Evolutionary conservation across 2,329 filamentous ascomycete genomes (phyloP).

Genomic region (Ramularia collo-cygni): DNA sequence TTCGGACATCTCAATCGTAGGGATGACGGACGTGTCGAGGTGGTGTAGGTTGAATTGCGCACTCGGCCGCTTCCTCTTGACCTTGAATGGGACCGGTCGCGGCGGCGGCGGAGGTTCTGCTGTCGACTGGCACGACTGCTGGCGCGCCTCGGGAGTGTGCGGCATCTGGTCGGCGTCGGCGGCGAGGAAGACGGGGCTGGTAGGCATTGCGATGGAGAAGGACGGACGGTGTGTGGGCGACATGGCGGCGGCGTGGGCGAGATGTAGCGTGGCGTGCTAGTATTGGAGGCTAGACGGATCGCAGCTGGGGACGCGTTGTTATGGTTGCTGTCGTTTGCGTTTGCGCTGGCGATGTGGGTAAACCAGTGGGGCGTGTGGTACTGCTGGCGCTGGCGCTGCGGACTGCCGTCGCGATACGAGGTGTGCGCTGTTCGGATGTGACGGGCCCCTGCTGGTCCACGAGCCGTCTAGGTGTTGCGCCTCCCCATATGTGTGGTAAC

Average conservation of each 20-base stretch:
- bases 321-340: too few relatives aligned
- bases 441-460: too few relatives aligned
- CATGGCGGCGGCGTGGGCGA: slow-evolving; percentile 18
- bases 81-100: slow-evolving; percentile 42
- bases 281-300: too few relatives aligned
- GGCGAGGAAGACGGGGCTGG: slow-evolving; percentile 44
- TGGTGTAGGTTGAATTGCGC: slow-evolving; percentile 17
- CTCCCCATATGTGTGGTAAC: too few relatives aligned
- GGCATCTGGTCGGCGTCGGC: slow-evolving; percentile 39
- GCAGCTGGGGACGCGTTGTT: too few relatives aligned
- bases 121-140: slow-evolving; percentile 17
- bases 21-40: slow-evolving; percentile 33
- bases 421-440: too few relatives aligned
- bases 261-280: not conserved
- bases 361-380: too few relatives aligned
- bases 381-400: too few relatives aligned
- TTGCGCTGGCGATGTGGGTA: too few relatives aligned
- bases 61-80: slow-evolving; percentile 40
- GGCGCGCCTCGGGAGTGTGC: slow-evolving; percentile 35
- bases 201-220: slow-evolving; percentile 44
- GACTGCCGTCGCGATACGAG: too few relatives aligned
- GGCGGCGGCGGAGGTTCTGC: slow-evolving; percentile 38
- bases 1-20: slow-evolving; percentile 45
- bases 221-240: slow-evolving; percentile 37
- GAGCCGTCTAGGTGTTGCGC: too few relatives aligned